Conservation (phyloP, 1,284 basidiomycete genomes). For the Apiotrichum mycotoxinovorans region DNA sequence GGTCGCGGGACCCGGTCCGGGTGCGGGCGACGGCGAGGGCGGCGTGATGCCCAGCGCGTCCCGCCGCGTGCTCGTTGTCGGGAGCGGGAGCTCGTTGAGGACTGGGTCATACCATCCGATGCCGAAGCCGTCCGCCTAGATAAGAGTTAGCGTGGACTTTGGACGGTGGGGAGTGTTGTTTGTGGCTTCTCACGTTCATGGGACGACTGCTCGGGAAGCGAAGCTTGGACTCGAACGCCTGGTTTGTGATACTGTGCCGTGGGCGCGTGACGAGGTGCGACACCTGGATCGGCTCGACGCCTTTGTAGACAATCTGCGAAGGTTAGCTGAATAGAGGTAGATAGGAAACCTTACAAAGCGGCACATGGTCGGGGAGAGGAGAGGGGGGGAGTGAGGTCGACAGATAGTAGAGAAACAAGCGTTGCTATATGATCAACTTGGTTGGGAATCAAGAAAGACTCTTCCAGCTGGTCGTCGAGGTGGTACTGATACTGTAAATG, state of each 20-base stretch:
- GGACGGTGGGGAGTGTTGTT: background rate
- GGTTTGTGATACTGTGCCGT: conserved; percentile 92
- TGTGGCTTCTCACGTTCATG: conserved; percentile 59
- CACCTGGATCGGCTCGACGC: conserved; percentile 78
- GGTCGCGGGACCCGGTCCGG: conserved; percentile 5
- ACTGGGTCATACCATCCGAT: conserved; percentile 65
- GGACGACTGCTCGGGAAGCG: conserved; percentile 74
- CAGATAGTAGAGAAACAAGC: no score
- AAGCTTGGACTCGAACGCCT: conserved; percentile 86
- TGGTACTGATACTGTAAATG: no score
- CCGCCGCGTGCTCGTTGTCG: background rate
- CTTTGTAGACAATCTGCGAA: conserved; percentile 68
- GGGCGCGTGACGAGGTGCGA: conserved; percentile 87
- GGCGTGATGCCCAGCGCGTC: background rate
- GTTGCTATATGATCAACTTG: no score
- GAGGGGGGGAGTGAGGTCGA: background rate
- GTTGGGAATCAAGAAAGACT: no score
- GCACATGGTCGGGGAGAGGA: conserved; percentile 59
- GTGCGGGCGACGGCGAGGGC: background rate
- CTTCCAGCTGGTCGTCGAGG: no score
- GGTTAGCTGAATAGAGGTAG: background rate
- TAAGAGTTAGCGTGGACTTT: background rate
- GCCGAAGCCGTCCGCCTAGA: conserved; percentile 84
- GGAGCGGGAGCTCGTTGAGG: conserved; percentile 6
- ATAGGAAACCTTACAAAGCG: conserved; percentile 60